phyloP scores from a whole-genome alignment of 208 protist species.

The Leptomonas pyrrhocoris region DNA sequence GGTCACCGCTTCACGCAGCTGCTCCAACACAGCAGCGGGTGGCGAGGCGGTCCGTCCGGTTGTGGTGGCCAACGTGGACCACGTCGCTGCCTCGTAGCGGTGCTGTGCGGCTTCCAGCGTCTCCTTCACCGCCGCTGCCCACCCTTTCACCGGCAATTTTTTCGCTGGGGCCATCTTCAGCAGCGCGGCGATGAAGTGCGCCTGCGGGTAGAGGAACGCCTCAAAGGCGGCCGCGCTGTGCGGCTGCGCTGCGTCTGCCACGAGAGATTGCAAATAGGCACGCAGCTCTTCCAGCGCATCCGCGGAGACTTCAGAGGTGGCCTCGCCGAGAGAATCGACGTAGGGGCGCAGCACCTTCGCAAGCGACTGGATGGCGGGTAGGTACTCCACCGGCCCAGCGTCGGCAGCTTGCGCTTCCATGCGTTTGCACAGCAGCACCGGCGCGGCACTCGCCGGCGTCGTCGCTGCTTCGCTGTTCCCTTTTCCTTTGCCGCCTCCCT shows the following conservation, averaged over 20 bases:
- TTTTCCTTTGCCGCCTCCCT: constrained; percentile 43
- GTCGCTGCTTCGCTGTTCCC: constrained; percentile 1
- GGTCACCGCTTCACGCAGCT: constrained; percentile 12
- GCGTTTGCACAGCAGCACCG: constrained; percentile 25
- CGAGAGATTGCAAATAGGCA: constrained; percentile 31
- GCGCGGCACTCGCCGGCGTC: not conserved
- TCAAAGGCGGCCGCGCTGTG: constrained; percentile 43
- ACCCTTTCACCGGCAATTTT: constrained; percentile 56
- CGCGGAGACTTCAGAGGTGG: constrained; percentile 12
- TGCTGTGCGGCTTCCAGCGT: constrained; percentile 37
- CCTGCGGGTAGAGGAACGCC: constrained; percentile 69
- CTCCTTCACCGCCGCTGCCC: constrained; percentile 43
- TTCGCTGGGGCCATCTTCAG: constrained; percentile 47
- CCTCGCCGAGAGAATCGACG: constrained; percentile 38
- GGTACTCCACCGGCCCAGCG: constrained; percentile 23
- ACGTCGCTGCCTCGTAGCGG: constrained; percentile 37
- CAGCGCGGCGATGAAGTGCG: constrained; percentile 59
- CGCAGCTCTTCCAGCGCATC: constrained; percentile 23
- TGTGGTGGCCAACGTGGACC: constrained; percentile 19
- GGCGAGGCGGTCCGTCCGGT: constrained; percentile 8
- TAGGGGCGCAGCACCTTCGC: constrained; percentile 39
- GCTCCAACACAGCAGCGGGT: constrained; percentile 7
- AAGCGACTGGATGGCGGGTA: constrained; percentile 50
- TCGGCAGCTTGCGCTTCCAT: constrained; percentile 5
- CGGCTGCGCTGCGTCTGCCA: constrained; percentile 19